These are phyloP conservation scores for Phytophthora cajani DNA, from an alignment of 352 stramenopile genomes.

Conservation along the genomic window DNA sequence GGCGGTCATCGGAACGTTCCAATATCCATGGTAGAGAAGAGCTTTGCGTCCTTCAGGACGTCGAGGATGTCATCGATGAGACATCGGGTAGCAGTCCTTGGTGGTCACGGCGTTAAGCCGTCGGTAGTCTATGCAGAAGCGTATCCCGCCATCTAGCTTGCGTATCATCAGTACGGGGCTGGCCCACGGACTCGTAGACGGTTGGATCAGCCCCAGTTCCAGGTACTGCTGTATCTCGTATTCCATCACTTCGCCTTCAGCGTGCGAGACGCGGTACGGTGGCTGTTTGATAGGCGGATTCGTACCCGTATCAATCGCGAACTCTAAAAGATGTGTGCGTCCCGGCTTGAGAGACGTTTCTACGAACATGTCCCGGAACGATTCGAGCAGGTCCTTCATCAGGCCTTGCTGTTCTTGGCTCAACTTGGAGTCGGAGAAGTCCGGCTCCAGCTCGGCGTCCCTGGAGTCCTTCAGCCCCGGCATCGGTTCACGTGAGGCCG, in stretches of 20 bases:
- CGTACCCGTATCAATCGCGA: constrained; percentile 3
- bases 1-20: not conserved
- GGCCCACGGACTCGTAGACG: not conserved
- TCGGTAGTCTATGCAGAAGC: constrained; percentile 22
- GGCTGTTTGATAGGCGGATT: constrained; percentile 5
- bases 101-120: constrained; percentile 11
- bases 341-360: not conserved
- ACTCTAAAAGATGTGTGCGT: not conserved
- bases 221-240: constrained; percentile 12
- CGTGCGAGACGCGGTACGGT: constrained; percentile 12
- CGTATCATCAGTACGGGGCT: constrained; percentile 4
- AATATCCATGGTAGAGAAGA: constrained; percentile 17
- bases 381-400: not conserved
- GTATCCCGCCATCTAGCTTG: constrained; percentile 5
- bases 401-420: not conserved
- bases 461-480: not conserved
- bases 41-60: not conserved
- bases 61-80: constrained; percentile 23
- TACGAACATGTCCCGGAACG: not conserved
- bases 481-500: not conserved
- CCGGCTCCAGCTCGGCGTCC: not conserved
- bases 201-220: constrained; percentile 4
- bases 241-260: constrained; percentile 18
- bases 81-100: constrained; percentile 14
- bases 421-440: not conserved